A percentile compares a stretch with the other conserved stretches of the same genome.
Conservation (phyloP, 305 asterid genomes). For the Andrographis paniculata region DNA sequence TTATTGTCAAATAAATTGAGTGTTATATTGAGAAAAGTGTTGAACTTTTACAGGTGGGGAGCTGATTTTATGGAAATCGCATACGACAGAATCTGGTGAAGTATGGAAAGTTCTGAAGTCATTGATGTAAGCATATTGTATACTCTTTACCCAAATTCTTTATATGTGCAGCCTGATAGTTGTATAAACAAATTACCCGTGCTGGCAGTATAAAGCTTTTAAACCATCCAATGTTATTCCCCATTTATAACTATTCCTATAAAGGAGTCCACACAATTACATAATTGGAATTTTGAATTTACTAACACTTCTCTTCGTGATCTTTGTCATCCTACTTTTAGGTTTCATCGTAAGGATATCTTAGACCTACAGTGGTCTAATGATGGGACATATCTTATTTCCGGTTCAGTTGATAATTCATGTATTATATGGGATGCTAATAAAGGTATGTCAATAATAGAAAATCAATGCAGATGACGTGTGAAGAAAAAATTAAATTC, state of each 20-base stretch:
- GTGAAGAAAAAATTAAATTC: neutral
- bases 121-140: constrained; percentile 47
- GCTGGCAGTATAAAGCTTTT: too few species aligned
- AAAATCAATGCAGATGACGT: constrained; percentile 6
- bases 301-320: constrained; percentile 7
- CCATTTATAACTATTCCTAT: neutral
- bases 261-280: constrained; percentile 5
- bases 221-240: too few species aligned
- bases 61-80: constrained; percentile 69
- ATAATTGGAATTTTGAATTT: constrained; percentile 1
- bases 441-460: constrained; percentile 47
- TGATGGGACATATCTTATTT: constrained; percentile 72
- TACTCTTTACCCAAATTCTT: constrained; percentile 4
- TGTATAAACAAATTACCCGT: neutral
- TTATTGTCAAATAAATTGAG: constrained; percentile 11
- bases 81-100: constrained; percentile 60
- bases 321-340: constrained; percentile 27
- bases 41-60: constrained; percentile 63
- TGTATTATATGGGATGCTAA: constrained; percentile 93
- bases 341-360: constrained; percentile 96
- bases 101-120: constrained; percentile 82
- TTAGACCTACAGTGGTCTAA: constrained; percentile 89
- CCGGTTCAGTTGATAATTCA: constrained; percentile 95
- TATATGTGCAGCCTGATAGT: constrained; percentile 11
- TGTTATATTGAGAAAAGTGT: constrained; percentile 10